Evolutionary conservation across 495 filamentous ascomycete species (phyloP).

Genomic region (Wilcoxina mikolae): DNA sequence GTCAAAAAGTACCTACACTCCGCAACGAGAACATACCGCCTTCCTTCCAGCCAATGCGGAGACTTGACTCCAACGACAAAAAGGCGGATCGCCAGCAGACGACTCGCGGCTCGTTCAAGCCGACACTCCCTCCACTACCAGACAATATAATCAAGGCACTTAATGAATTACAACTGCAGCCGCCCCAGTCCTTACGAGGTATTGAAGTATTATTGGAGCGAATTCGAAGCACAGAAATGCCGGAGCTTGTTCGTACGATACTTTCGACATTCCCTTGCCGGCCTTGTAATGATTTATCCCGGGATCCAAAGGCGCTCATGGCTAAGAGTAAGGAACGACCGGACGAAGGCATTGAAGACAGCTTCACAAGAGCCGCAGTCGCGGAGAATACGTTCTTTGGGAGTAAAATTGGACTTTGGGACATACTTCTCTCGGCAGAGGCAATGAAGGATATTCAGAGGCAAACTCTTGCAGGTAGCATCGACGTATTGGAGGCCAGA

Average conservation of each 20-base stretch:
- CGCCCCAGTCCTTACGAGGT: not conserved
- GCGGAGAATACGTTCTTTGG: conserved; percentile 18
- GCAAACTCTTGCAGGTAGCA: conserved; percentile 13
- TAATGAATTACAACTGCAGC: not conserved
- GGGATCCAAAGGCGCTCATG: not conserved
- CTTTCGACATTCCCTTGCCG: conserved; percentile 10
- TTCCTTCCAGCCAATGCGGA: not conserved
- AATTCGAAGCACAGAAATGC: not conserved
- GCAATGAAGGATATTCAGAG: conserved; percentile 27
- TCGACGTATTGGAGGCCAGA: conserved; percentile 14
- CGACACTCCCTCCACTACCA: not conserved
- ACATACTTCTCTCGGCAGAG: conserved; percentile 29
- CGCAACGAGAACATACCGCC: not conserved
- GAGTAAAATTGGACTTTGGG: conserved; percentile 30
- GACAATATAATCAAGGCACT: not conserved
- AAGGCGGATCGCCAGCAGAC: not conserved
- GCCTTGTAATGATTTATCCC: conserved; percentile 7
- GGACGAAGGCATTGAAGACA: not conserved
- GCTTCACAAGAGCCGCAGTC: not conserved
- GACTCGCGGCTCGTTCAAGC: not conserved
- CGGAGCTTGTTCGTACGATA: not conserved
- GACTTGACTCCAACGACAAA: not conserved
- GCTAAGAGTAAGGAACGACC: not conserved
- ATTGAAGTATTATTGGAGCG: not conserved
- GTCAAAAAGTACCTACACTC: not conserved